Base-by-base conservation (phyloP, 1,284 basidiomycete genomes). In the Leccinum solheimii region DNA sequence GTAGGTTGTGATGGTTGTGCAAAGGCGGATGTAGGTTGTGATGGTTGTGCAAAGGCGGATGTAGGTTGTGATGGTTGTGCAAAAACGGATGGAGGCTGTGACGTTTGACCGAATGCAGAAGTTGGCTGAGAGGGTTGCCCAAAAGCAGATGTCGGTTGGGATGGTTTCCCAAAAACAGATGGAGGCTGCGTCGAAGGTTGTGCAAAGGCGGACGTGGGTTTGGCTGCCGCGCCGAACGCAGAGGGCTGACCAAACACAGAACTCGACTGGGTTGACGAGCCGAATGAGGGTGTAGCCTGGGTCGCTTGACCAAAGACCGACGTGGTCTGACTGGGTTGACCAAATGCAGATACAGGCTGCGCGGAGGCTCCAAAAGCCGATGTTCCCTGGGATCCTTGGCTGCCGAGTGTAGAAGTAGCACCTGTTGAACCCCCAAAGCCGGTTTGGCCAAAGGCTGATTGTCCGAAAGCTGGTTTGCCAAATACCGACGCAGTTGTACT, bases 221-320 rank as follows among this genome's bases (percentile, higher is more conserved):
- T 76, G 2, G 73, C 72, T 55, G 72, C 52, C 59, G 74, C 69
- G 0, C 76, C 75, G 52, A 80, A 79, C n/a, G 74, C 75, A 5
- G 77, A 69, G 1, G 78, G 74, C 60, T 81, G 80, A 0, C 77
- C 80, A 65, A 84, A 81, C 2, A 71, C 77, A n/a, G 79, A 78
- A 27, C 72, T 67, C 1, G 72, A 38, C 43, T 68, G 72, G 2
- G 75, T 36, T 6, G 65, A 34, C 50, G 61, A 66, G 3, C 78
- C 77, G 65, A 86, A 85, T 7, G 76, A 75, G 6, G 80, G 74
- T 1, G 67, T 63, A n/a, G 70, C 52, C 60, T 77, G 76, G 2
- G 75, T 69, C 52, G 62, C 16, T 56, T 65, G 70, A 21, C 73
- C 64, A 53, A 75, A 75, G 6, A 58, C 63, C 14, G 74, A 71